These are phyloP conservation scores for Yamadazyma olivae DNA, from an alignment of 805 yeast genomes.

Conservation along the genomic window DNA sequence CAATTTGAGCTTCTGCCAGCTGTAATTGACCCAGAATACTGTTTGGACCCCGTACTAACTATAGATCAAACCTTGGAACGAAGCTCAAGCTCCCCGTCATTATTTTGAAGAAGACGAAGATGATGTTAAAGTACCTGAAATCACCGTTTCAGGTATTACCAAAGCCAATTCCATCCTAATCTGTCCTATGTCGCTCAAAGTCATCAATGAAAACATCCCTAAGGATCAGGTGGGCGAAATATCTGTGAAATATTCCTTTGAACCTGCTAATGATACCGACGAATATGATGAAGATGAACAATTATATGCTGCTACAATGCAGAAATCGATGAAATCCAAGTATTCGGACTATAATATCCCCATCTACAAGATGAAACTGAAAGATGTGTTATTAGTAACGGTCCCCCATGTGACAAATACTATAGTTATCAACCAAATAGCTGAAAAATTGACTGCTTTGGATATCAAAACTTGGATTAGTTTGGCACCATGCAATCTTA, in stretches of 20 bases:
- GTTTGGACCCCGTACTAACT: conserved; percentile 5
- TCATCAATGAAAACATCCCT: conserved; percentile 16
- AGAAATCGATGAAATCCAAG: conserved; percentile 12
- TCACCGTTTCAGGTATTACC: conserved; percentile 16
- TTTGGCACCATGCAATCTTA: conserved; percentile 36
- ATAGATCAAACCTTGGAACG: conserved; percentile 47
- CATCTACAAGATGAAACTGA: conserved; percentile 14
- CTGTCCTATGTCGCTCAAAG: conserved; percentile 24
- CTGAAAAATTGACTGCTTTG: conserved; percentile 17
- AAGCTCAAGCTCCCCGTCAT: conserved; percentile 49
- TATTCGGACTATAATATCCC: conserved; percentile 23
- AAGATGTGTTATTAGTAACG: conserved; percentile 15
- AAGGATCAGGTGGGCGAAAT: conserved; percentile 5
- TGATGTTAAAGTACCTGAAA: conserved; percentile 24
- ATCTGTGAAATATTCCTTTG: conserved; percentile 1
- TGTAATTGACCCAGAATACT: too few species aligned
- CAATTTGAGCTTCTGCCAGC: too few species aligned
- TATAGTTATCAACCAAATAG: conserved; percentile 29
- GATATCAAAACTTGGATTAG: conserved; percentile 23
- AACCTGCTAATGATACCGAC: conserved; percentile 16
- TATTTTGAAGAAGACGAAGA: conserved; percentile 40
- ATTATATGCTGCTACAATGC: conserved; percentile 35
- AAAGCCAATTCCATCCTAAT: conserved; percentile 22
- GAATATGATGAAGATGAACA: conserved; percentile 52
- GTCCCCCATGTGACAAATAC: conserved; percentile 37